Conservation (phyloP, 2,329 filamentous ascomycete genomes). For the Fusarium sp. region DNA sequence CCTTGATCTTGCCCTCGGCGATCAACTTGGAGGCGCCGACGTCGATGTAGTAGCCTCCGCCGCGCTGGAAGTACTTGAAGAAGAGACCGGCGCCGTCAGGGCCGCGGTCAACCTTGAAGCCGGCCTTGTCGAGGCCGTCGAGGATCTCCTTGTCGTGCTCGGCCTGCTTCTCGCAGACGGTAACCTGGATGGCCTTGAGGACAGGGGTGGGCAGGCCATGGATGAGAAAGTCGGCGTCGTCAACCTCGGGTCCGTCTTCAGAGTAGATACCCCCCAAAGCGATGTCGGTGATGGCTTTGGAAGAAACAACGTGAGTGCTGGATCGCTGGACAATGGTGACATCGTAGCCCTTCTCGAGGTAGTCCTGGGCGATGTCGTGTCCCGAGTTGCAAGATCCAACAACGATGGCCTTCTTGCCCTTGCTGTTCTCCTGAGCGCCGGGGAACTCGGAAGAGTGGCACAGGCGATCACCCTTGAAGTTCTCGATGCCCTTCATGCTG, state of each 20-base stretch:
- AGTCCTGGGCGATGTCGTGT: conserved; percentile 78
- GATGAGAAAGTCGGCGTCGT: conserved; percentile 73
- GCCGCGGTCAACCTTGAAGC: conserved; percentile 71
- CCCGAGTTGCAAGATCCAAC: conserved; percentile 77
- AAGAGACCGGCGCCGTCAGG: conserved; percentile 68
- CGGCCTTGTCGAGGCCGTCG: conserved; percentile 62
- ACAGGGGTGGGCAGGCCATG: conserved; percentile 70
- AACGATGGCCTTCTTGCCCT: conserved; percentile 71
- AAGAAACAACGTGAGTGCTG: conserved; percentile 72
- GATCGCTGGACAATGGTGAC: conserved; percentile 78
- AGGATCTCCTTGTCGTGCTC: conserved; percentile 54
- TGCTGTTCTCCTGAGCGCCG: conserved; percentile 59
- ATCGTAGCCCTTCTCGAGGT: conserved; percentile 72
- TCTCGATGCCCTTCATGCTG: conserved; percentile 64
- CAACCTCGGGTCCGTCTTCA: conserved; percentile 67
- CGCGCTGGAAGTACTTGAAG: conserved; percentile 72
- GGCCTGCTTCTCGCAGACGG: conserved; percentile 49
- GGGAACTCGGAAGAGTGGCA: conserved; percentile 72
- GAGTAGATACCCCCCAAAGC: conserved; percentile 63
- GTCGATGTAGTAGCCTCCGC: conserved; percentile 78
- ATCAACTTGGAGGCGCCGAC: conserved; percentile 73
- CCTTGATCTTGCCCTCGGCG: conserved; percentile 71
- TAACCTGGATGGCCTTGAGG: conserved; percentile 68
- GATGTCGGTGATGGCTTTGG: conserved; percentile 63
- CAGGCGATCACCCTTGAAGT: conserved; percentile 69